phyloP scores from a whole-genome alignment of 768 basidiomycete species.

The Porphyrellus cyaneotinctus region DNA sequence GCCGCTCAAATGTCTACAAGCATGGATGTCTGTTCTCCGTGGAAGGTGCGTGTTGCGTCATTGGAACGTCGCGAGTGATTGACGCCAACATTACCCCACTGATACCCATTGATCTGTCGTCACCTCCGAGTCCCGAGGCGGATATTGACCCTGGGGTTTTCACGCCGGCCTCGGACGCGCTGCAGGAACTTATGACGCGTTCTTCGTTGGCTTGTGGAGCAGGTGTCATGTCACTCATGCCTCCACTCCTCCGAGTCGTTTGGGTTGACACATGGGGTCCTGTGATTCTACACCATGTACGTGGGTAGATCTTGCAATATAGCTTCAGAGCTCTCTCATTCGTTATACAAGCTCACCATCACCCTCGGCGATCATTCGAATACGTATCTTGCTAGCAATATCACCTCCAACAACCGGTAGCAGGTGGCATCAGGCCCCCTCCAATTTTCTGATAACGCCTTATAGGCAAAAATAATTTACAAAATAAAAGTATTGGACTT shows the following conservation, averaged over 20 bases:
- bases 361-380: slow-evolving; percentile 86
- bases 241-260: slow-evolving; percentile 79
- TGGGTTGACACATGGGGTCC: slow-evolving; percentile 64
- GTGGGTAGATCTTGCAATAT: slow-evolving; percentile 10
- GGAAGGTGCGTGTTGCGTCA: slow-evolving; percentile 48
- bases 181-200: slow-evolving; percentile 74
- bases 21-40: slow-evolving; percentile 74
- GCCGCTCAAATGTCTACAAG: slow-evolving; percentile 74
- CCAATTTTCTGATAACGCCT: too few relatives aligned
- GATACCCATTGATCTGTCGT: slow-evolving; percentile 57
- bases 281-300: slow-evolving; percentile 34
- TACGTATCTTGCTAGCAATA: slow-evolving; percentile 65
- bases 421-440: too few relatives aligned
- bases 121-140: slow-evolving; percentile 26
- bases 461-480: too few relatives aligned
- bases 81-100: slow-evolving; percentile 54
- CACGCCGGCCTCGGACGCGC: slow-evolving; percentile 59
- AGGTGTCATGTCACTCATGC: slow-evolving; percentile 69
- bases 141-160: slow-evolving; percentile 52
- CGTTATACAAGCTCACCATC: slow-evolving; percentile 74
- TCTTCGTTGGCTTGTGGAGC: slow-evolving; percentile 69
- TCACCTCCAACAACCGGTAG: slow-evolving; percentile 46
- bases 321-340: slow-evolving; percentile 57
- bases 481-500: too few relatives aligned
- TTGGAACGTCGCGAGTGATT: not conserved